Evolutionary conservation across 2,329 filamentous ascomycete species (phyloP).

Genomic region (Fusarium citri): DNA sequence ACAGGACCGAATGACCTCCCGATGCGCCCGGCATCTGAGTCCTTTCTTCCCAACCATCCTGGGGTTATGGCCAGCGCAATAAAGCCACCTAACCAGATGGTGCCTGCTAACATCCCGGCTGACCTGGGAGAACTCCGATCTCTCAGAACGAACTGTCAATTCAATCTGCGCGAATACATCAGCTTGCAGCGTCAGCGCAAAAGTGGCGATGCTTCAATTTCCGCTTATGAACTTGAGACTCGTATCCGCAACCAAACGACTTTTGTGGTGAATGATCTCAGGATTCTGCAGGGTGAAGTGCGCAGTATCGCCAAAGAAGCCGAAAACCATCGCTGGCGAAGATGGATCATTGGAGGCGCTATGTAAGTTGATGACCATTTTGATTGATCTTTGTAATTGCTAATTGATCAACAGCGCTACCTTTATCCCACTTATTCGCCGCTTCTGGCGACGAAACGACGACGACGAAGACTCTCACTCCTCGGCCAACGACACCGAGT

Average conservation of each 20-base stretch:
- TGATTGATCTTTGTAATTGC: neutral
- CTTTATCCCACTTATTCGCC: slow-evolving; percentile 64
- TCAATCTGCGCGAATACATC: slow-evolving; percentile 53
- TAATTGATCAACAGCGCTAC: slow-evolving; percentile 54
- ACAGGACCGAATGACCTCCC: slow-evolving; percentile 34
- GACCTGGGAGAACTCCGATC: slow-evolving; percentile 48
- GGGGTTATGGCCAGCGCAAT: slow-evolving; percentile 35
- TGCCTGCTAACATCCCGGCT: slow-evolving; percentile 33
- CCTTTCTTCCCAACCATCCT: slow-evolving; percentile 36
- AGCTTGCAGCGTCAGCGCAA: slow-evolving; percentile 49
- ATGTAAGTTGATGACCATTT: slow-evolving; percentile 55
- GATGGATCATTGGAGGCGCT: slow-evolving; percentile 63
- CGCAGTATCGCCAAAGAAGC: slow-evolving; percentile 56
- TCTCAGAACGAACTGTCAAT: slow-evolving; percentile 52
- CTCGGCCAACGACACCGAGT: slow-evolving; percentile 65
- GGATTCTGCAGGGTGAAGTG: slow-evolving; percentile 58
- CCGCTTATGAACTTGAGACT: slow-evolving; percentile 54
- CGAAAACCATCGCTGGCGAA: slow-evolving; percentile 64
- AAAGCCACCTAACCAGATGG: slow-evolving; percentile 33
- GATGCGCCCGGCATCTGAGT: slow-evolving; percentile 40
- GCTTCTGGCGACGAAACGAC: slow-evolving; percentile 61
- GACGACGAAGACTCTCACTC: slow-evolving; percentile 53
- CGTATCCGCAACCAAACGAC: slow-evolving; percentile 58
- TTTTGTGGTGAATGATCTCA: slow-evolving; percentile 59
- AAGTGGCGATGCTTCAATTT: slow-evolving; percentile 46